Percentiles rank a stretch among this genome's conserved stretches.
phyloP scores from a whole-genome alignment of 345 rosid species.

The Syzygium jambos region DNA sequence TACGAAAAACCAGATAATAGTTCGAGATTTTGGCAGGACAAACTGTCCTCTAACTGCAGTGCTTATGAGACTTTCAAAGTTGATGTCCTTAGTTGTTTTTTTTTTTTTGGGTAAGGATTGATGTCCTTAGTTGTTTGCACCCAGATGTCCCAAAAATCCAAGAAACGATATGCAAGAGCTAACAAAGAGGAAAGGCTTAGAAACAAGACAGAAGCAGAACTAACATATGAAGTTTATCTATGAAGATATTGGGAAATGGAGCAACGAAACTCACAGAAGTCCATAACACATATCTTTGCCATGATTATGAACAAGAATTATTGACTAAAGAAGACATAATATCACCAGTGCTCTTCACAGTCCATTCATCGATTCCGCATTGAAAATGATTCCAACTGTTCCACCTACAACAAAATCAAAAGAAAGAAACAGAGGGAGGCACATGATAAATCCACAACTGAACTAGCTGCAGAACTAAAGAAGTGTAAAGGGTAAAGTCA shows the following conservation, averaged over 20 bases:
- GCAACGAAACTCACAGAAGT: not conserved
- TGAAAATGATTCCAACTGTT: conserved; percentile 49
- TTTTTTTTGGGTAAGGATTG: too few species aligned
- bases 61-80: not conserved
- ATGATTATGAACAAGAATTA: not conserved
- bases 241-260: not conserved
- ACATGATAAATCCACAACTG: not conserved
- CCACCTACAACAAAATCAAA: conserved; percentile 21
- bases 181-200: not conserved
- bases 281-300: not conserved
- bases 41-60: not conserved
- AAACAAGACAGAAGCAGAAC: not conserved
- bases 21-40: not conserved
- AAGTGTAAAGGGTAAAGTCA: not conserved
- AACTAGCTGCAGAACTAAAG: not conserved
- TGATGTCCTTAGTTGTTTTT: not conserved
- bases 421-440: not conserved
- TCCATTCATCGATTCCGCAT: conserved; percentile 29
- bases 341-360: conserved; percentile 24
- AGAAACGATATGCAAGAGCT: not conserved
- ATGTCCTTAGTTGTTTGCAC: not conserved
- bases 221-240: not conserved
- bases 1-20: not conserved
- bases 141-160: not conserved
- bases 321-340: not conserved